These are phyloP conservation scores for Betula pendula DNA, from an alignment of 306 rosid species.

Conservation along the genomic window DNA sequence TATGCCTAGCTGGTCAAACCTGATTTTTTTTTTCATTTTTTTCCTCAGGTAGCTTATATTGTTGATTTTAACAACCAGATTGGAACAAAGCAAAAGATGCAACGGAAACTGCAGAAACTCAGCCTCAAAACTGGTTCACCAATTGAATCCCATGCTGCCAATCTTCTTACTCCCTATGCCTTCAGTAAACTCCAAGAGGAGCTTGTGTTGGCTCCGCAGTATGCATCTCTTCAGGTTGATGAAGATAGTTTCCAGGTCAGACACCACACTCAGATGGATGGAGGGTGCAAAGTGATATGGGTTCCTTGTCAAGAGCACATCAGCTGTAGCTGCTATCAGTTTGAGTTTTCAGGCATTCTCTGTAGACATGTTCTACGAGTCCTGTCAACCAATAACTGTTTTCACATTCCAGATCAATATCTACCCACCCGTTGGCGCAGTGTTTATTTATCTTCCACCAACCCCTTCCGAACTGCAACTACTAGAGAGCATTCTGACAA, in stretches of 20 bases:
- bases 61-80: conserved; percentile 67
- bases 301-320: conserved; percentile 78
- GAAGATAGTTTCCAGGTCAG: conserved; percentile 84
- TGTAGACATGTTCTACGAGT: conserved; percentile 77
- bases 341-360: conserved; percentile 73
- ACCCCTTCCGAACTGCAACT: conserved; percentile 36
- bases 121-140: conserved; percentile 88
- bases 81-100: conserved; percentile 72
- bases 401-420: conserved; percentile 76
- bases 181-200: conserved; percentile 79
- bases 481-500: conserved; percentile 57
- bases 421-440: conserved; percentile 66
- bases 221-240: conserved; percentile 64
- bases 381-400: conserved; percentile 78
- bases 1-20: conserved; percentile 4
- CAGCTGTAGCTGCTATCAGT: conserved; percentile 75
- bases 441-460: conserved; percentile 40
- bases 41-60: conserved; percentile 55
- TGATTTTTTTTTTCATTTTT: not conserved
- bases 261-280: conserved; percentile 78
- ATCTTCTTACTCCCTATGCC: conserved; percentile 74
- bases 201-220: conserved; percentile 83
- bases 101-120: conserved; percentile 62
- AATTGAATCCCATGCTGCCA: conserved; percentile 82
- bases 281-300: conserved; percentile 80